phyloP scores from a whole-genome alignment of 148 eudicot species.

The Rhododendron simsii region DNA sequence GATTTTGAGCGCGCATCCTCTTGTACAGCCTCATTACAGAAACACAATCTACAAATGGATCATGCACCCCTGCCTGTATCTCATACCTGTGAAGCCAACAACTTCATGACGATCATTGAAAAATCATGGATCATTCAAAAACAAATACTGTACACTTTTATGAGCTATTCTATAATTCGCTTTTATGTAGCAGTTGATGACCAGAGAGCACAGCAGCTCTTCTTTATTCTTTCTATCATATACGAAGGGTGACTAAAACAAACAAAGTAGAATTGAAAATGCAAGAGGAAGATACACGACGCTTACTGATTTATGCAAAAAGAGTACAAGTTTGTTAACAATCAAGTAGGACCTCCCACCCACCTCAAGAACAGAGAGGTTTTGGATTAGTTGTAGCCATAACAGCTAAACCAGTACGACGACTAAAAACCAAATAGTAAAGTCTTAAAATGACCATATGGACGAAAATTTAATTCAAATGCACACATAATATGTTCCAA shows the following conservation, averaged over 20 bases:
- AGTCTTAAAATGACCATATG: background rate
- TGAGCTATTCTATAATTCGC: background rate
- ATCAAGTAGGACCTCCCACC: background rate
- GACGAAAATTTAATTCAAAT: background rate
- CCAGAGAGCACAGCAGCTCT: background rate
- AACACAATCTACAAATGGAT: constrained; percentile 65
- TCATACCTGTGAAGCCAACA: constrained; percentile 49
- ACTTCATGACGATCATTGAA: background rate
- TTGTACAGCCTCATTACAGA: constrained; percentile 69
- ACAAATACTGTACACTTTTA: background rate
- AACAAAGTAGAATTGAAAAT: background rate
- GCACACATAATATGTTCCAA: background rate
- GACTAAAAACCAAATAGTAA: background rate
- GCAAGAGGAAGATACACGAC: background rate
- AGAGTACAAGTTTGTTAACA: background rate
- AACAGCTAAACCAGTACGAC: background rate
- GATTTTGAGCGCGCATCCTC: constrained; percentile 60
- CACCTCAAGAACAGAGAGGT: background rate
- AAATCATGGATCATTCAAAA: background rate
- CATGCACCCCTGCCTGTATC: constrained; percentile 55
- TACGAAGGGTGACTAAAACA: background rate
- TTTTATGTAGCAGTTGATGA: background rate
- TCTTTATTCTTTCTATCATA: background rate
- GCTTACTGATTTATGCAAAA: background rate
- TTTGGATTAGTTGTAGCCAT: background rate